Evolutionary conservation across 1,284 basidiomycete species (phyloP), one percentile per base, ranked within the genome.

Genomic region (Pyrrhoderma noxium): DNA sequence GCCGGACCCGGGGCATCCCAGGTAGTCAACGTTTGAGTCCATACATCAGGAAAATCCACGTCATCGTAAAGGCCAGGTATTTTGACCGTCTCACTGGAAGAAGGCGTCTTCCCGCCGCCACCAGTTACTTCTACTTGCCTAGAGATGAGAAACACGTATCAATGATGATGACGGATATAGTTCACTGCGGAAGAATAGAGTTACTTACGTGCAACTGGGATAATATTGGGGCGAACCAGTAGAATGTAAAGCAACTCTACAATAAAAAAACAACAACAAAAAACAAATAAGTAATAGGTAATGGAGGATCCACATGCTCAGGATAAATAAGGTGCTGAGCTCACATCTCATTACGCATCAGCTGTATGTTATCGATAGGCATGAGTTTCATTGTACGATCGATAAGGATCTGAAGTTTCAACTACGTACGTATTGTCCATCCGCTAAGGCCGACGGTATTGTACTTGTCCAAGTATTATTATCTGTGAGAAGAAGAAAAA

Each of bases 81-180:
- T 31, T 23, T 27, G 37, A 53, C 47, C 19, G 47, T 49, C 45
- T 53, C 52, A 16, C 45, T 42, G 42, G 41, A 39, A 27, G 67
- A 62, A 11, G 70, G 66, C 21, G 55, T 43, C 14, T 59, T 50
- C 39, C 51, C 60, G 13, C 70, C 69, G 45, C 64, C 60, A 27
- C 65, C 64, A 19, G 59, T 62, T 45, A 72, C 65, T 45, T 66
- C 60, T n/a, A 70, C 56, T 52, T 70, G 68, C 52, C 69, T 67
- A 47, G 18, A 22, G 27, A 40, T 25, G 25, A 35, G 50, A 31
- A 5, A 31, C 27, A 31, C n/a, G 11, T 11, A 31, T 31, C 11
- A 11, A 31, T 5, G 5, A 31, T 5, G 11, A 31, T 31, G 11
- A 31, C n/a, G n/a, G n/a, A n/a, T n/a, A n/a, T n/a, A n/a, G n/a